phyloP scores from a whole-genome alignment of 129 eudicot species.

The Erigeron canadensis region DNA sequence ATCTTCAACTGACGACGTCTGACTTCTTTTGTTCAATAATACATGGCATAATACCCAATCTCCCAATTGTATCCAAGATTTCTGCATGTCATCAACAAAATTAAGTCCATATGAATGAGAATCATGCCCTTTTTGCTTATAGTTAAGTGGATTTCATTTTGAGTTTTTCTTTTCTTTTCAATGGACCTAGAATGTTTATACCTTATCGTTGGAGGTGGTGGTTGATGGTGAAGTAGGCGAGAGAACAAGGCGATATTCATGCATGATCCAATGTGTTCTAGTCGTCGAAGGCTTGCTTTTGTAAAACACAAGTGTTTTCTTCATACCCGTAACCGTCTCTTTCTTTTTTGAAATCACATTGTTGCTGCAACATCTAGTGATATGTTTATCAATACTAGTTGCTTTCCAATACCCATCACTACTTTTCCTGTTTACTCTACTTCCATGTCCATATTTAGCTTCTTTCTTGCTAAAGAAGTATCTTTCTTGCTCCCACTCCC shows the following conservation, averaged over 20 bases:
- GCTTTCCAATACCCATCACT: conserved; percentile 66
- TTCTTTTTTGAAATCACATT: conserved; percentile 29
- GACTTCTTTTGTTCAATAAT: conserved; percentile 47
- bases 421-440: conserved; percentile 37
- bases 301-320: conserved; percentile 60
- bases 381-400: conserved; percentile 54
- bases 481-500: conserved; percentile 64
- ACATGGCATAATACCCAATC: conserved; percentile 81
- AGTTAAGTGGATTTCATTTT: not conserved
- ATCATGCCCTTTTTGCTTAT: conserved; percentile 8
- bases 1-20: conserved; percentile 10
- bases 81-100: conserved; percentile 36
- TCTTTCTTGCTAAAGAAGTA: conserved; percentile 80
- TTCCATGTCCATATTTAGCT: conserved; percentile 46
- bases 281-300: conserved; percentile 32
- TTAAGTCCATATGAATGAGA: not conserved
- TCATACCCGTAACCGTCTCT: conserved; percentile 50
- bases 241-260: conserved; percentile 54
- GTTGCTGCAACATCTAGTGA: conserved; percentile 35
- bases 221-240: conserved; percentile 30
- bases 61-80: conserved; percentile 46
- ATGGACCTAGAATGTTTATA: conserved; percentile 17
- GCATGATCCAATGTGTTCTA: conserved; percentile 81
- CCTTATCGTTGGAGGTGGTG: conserved; percentile 29
- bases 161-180: not conserved